phyloP scores from a whole-genome alignment of 73 alveolate genomes.

The Uronychia setigera region DNA sequence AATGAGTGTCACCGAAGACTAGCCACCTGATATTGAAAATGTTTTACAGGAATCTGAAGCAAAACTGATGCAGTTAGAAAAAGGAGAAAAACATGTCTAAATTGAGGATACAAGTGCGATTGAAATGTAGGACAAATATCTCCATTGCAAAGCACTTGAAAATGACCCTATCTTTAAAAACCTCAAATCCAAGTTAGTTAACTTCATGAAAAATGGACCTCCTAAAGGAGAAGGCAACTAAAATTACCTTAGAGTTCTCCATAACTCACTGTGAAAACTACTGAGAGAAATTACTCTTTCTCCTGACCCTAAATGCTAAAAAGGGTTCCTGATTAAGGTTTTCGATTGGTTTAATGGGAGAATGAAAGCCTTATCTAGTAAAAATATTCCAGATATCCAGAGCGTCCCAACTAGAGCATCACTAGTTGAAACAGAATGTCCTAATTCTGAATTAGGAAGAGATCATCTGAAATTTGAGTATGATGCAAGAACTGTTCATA shows the following conservation, averaged over 20 bases:
- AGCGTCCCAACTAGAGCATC: background rate
- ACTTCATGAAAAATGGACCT: background rate
- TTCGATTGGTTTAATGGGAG: background rate
- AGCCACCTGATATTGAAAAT: too few relatives aligned
- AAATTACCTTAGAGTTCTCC: background rate
- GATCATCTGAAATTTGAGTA: background rate
- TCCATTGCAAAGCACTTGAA: background rate
- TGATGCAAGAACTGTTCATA: background rate
- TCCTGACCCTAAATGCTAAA: background rate
- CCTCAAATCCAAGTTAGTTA: background rate
- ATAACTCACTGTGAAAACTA: background rate
- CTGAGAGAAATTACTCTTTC: background rate
- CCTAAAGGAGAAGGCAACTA: background rate
- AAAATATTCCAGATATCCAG: background rate
- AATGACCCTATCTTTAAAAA: background rate
- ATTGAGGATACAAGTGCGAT: slow-evolving; percentile 96
- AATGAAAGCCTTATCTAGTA: background rate
- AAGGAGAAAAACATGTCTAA: too few relatives aligned
- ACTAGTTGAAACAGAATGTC: background rate
- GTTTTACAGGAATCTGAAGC: too few relatives aligned
- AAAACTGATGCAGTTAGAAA: too few relatives aligned
- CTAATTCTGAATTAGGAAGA: too few relatives aligned
- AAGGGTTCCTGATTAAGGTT: background rate
- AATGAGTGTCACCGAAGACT: too few relatives aligned
- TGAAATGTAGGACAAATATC: background rate